Evolutionary conservation across 345 rosid species (phyloP).

Genomic region (Rhodamnia argentea): DNA sequence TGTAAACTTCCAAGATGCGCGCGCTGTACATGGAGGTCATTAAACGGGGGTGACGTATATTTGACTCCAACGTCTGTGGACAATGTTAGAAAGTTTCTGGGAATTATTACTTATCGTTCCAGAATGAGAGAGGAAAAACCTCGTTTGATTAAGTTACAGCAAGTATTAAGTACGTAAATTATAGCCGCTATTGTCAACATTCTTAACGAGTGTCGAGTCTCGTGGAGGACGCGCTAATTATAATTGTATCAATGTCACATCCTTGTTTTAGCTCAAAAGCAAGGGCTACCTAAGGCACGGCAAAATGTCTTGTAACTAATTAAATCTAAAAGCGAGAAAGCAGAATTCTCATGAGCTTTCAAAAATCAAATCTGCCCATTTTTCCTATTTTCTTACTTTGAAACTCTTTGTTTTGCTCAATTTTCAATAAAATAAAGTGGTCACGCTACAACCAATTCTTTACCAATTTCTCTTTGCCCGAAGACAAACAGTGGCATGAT

Average conservation of each 20-base stretch:
- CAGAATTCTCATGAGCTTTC: neutral
- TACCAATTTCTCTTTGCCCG: neutral
- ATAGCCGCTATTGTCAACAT: neutral
- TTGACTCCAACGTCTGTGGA: no score
- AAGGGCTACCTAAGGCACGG: neutral
- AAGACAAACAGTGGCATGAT: no score
- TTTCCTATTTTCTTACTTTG: neutral
- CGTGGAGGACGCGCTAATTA: neutral
- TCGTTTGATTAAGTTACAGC: neutral
- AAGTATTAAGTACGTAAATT: neutral
- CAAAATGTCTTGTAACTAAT: neutral
- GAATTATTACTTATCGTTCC: neutral
- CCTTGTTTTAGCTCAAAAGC: neutral
- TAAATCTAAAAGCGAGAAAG: neutral
- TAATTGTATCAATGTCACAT: neutral
- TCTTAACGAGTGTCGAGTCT: neutral
- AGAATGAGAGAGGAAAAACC: neutral
- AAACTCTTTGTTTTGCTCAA: neutral
- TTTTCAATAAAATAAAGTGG: neutral
- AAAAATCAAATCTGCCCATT: conserved; percentile 8
- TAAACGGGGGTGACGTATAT: no score
- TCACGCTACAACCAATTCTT: no score
- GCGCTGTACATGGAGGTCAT: no score
- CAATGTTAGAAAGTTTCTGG: no score
- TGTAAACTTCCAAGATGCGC: neutral